Base-by-base conservation (phyloP, 225 moss, liverwort and hornwort genomes). In the Anthoceros angustus region DNA sequence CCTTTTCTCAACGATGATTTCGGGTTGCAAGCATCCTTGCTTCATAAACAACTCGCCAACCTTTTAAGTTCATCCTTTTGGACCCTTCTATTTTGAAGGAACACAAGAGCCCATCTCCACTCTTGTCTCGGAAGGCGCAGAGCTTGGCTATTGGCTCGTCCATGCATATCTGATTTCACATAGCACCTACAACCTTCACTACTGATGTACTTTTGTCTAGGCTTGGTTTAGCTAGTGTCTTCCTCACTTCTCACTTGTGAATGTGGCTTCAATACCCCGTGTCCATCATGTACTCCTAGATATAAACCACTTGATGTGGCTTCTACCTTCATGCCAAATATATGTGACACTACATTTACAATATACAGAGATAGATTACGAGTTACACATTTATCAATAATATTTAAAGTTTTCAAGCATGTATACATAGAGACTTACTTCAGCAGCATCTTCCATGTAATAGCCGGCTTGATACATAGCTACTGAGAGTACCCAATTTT, bases 401-500 rank as follows among this genome's bases (percentile, higher is more conserved):
- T 6, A 46, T 2, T 46, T 6, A 46, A 55, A 0, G 1, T 55
- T 55, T 6, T 55, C 5, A 15, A 55, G 4, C 18, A 15, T 18
- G n/a, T 55, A 3, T 55, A 8, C 14, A 7, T 9, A 15, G n/a
- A 55, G 23, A 23, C 18, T 18, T 23, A 55, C 55, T 23, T 55
- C 55, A 55, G 55, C 23, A 23, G 55, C 55, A 20, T 55, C 55
- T 55, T 55, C 55, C 55, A 55, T 55, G 14, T 55, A 15, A 55
- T 15, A 55, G n/a, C 23, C 14, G 6, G 55, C 55, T 15, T 55
- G 55, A 55, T 55, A 55, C 55, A 55, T 55, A 6, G 55, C 55
- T 23, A 55, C 4, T 7, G 55, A 55, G 6, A 55, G 18, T 20
- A 55, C 55, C 18, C 55, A 55, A 15, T 0, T 18, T 7, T 55